A percentile compares a stretch with the other conserved stretches of the same genome.
Evolutionary conservation across 305 asterid genomes (phyloP).

Genomic region (Solanum hybrid): DNA sequence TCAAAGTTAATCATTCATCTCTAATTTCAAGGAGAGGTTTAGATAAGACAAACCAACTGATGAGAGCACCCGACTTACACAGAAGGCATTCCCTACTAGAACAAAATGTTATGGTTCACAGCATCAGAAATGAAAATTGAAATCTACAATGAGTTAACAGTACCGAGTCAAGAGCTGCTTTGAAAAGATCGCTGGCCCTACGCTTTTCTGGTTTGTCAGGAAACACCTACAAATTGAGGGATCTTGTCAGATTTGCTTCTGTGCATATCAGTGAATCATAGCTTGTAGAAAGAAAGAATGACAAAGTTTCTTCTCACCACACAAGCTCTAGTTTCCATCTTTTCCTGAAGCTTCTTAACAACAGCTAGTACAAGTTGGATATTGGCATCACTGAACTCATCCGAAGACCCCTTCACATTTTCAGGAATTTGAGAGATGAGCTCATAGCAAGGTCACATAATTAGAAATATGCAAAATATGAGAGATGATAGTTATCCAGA

Average conservation of each 20-base stretch:
- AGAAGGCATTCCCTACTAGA: not conserved
- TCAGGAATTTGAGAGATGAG: conserved; percentile 11
- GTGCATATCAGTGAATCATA: not conserved
- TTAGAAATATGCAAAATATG: not conserved
- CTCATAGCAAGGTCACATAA: not conserved
- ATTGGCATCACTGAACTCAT: conserved; percentile 92
- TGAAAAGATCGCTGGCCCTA: conserved; percentile 77
- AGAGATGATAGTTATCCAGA: not conserved
- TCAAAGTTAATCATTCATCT: not conserved
- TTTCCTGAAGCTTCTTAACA: conserved; percentile 65
- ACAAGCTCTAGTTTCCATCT: conserved; percentile 85
- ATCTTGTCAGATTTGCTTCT: not conserved
- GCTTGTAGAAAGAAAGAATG: not conserved
- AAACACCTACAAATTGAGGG: conserved; percentile 50
- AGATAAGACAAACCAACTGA: not conserved
- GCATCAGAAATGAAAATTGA: not conserved
- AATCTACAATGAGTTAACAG: conserved; percentile 3
- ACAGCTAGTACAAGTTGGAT: conserved; percentile 85
- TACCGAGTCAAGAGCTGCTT: conserved; percentile 85
- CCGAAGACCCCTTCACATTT: conserved; percentile 84
- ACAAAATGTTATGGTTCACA: not conserved
- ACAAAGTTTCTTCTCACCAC: conserved; percentile 41
- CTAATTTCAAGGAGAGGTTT: not conserved
- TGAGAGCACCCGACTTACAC: not conserved
- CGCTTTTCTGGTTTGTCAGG: conserved; percentile 96